Evolutionary conservation across 2,329 filamentous ascomycete species (phyloP), one percentile per base, ranked within the genome.

Genomic region (Keithomyces neogunnii): DNA sequence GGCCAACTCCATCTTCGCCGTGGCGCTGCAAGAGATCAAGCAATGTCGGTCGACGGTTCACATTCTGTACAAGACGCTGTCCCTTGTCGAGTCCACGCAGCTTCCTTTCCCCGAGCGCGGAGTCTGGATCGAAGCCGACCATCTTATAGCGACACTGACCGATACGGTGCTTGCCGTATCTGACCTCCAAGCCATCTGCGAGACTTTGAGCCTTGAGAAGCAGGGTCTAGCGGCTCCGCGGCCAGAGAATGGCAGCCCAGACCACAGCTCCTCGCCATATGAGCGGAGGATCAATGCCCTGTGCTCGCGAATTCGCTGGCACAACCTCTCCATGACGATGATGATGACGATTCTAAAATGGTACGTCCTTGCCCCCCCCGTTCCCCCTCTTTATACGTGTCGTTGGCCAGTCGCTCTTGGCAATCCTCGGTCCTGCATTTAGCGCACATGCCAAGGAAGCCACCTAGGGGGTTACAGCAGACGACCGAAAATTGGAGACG

Each of bases 301-400:
- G 4, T 68, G 62, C 45, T 60, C 64, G 2, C 59, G 67, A 5
- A 62, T 69, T 7, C 62, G 64, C 32, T 69, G 65, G 65, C 67
- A 69, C 57, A 67, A 66, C 45, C 56, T 69, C 26, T 68, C 66
- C n/a, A 67, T 69, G 57, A 66, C 64, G 13, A 66, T 69, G 62
- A 67, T 69, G 61, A 67, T 66, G 60, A 69, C 66, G 4, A 66
- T 69, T 42, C 56, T 69, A 26, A 68, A 69, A 56, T 69, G 67
- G 67, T 69, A 58, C 57, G 62, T 56, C 45, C 28, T 47, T 33
- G 50, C 40, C 33, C 44, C 13, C 28, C 28, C 45, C 31, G 50
- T 45, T 38, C 44, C 13, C 28, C 26, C 26, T 28, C 19, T 39
- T 45, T 31, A 36, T 29, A 28, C 8, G 13, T 36, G 40, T 44